phyloP scores from a whole-genome alignment of 2,329 filamentous ascomycete genomes.

The Exserohilum turcica region DNA sequence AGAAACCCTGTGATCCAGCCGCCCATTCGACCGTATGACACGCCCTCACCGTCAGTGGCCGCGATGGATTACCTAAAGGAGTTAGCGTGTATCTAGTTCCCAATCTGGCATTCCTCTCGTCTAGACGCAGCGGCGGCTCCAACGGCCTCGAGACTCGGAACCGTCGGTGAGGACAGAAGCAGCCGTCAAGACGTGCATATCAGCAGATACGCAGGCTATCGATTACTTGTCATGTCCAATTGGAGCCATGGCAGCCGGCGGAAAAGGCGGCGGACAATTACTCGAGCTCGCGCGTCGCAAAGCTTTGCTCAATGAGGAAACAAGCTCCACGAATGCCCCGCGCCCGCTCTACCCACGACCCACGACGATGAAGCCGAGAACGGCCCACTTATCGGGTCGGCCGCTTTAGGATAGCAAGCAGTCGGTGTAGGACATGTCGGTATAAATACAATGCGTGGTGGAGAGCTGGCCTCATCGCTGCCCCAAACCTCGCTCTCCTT shows the following conservation, averaged over 20 bases:
- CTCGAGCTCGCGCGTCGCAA: conserved; percentile 26
- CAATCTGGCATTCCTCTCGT: conserved; percentile 9
- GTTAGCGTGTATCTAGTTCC: conserved; percentile 7
- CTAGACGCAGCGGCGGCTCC: conserved; percentile 12
- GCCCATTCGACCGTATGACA: background rate
- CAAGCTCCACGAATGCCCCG: conserved; percentile 35
- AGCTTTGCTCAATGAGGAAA: conserved; percentile 37
- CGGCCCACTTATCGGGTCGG: conserved; percentile 20
- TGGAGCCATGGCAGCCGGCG: conserved; percentile 33
- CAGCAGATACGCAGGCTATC: conserved; percentile 22
- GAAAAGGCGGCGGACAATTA: conserved; percentile 23
- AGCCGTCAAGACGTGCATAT: conserved; percentile 9
- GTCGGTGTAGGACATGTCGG: conserved; percentile 14
- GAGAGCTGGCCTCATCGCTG: conserved; percentile 12
- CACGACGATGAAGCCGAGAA: conserved; percentile 27
- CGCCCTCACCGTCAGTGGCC: background rate
- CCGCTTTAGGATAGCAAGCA: conserved; percentile 11
- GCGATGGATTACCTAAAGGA: conserved; percentile 5
- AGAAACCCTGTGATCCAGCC: too few species aligned
- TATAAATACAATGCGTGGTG: conserved; percentile 23
- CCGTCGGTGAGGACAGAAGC: conserved; percentile 13
- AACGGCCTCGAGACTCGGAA: conserved; percentile 9
- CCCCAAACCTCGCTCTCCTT: conserved; percentile 10
- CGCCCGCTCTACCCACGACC: conserved; percentile 25
- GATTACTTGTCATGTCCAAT: conserved; percentile 24